Base-by-base conservation (phyloP, 495 filamentous ascomycete genomes). In the Aspergillus egyptiacus region DNA sequence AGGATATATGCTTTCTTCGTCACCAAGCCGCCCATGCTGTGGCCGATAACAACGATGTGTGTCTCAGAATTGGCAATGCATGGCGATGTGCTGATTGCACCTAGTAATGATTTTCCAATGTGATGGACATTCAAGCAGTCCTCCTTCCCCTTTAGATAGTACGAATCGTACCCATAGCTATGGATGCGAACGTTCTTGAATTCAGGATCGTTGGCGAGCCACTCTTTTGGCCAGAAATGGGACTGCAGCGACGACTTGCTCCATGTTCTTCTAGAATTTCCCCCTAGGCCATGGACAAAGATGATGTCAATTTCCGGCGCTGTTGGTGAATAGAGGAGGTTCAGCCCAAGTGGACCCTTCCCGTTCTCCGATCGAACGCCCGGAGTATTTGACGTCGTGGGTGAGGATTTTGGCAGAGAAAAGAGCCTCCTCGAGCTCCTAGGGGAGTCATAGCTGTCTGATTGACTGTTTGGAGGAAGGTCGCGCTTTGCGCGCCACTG, bases 11-110 rank as follows among this genome's bases (percentile, higher is more conserved):
- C 59, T 51, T 71, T 74, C 51, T 82, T 82, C 13, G 72, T 68
- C 13, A 82, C 71, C 23, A 73, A 58, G 1, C 76, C 76, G 18
- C 77, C 77, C 76, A 78, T 77, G 51, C 65, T 71, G 57, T 80
- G 77, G 6, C 70, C 73, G 18, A 79, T 58, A 3, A 79, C 46
- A 13, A 78, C 57, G 18, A 79, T 63, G 15, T 61, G 56, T 8
- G 62, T 66, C 44, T 59, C 42, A 5, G 31, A 30, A 54, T 45
- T 18, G n/a, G 9, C 14, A 23, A 55, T 38, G 24, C 17, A 46
- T 19, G 55, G 50, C 2, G 41, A 54, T 30, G 39, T 53, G 30
- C 40, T 46, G 1, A 77, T 42, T 15, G 60, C 63, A 18, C 51
- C 63, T 13, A 79, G 55, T 6, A 78, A 8, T 64, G 46, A 37